Base-by-base conservation (phyloP, 148 eudicot species). In the Persicaria tinctoria region DNA sequence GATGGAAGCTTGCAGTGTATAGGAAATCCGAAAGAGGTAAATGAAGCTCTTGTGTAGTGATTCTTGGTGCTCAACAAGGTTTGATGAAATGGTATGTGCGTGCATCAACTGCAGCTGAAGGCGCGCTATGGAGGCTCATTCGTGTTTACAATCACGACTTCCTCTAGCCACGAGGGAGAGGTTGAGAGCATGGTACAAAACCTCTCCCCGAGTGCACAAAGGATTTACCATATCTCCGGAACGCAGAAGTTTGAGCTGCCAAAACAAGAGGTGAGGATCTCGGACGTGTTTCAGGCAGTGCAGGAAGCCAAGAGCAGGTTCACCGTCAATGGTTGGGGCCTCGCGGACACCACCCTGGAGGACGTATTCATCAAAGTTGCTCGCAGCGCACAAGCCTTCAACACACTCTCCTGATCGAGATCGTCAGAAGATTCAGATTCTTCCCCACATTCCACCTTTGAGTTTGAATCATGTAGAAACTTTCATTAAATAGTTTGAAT, bases 351-450 rank as follows among this genome's bases (percentile, higher is more conserved):
- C 23, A 89, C 93, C 5, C 78, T 88, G 49, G 97, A 89, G 78
- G 97, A 91, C 48, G 93, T 91, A 72, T 91, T 88, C 49, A 92
- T 92, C 74, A 92, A 88, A 82, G 94, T 92, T 77, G 90, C 97
- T 38, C 86, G 77, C 10, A 85, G 41, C 2, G 41, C 41, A 32
- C 41, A 32, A 32, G 41, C 41, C 41, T 32, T 32, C 79, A 18
- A 84, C 93, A 46, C 81, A 84, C 60, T 71, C 85, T 75, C 79
- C 73, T 32, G 41, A 32, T 32, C 57, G 6, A 16, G 13, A 53
- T 53, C n/a, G 2, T 10, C 57, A 53, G 57, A 10, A 0, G 57
- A 53, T 53, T 53, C 57, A 9, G 57, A 53, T 53, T 9, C n/a
- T 1, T 16, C 57, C 57, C 11, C 57, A 16, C n/a, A 0, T 1